Base-by-base conservation (phyloP, 2,329 filamentous ascomycete genomes). In the Colletotrichum lini region DNA sequence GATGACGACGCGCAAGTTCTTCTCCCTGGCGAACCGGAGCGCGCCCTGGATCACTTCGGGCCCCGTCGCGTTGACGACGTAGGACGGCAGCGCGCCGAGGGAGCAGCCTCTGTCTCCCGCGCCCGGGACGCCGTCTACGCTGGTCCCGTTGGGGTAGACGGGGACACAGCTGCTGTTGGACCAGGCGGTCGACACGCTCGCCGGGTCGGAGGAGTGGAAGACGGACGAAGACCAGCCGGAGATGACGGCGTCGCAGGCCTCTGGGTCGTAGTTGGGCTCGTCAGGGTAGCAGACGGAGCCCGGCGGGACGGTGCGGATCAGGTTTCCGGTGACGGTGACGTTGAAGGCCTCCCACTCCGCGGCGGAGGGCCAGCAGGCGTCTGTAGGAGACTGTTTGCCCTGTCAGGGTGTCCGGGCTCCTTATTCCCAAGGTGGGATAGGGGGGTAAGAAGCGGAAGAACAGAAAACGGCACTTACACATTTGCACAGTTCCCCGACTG, bases 231-330 rank as follows among this genome's bases (percentile, higher is more conserved):
- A 26, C 26, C 26, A 26, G 26, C 26, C 26, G 26, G 26, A 26
- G 26, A 26, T 4, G 26, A 26, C 26, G 26, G 4, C 26, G 26
- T 26, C 26, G 26, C 26, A 26, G 26, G 26, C 26, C 4, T 26
- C 26, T 26, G 26, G 1, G 26, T 26, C 26, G 26, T 26, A 4
- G 26, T 26, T 26, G 26, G 26, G 26, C 26, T 26, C 26, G 26
- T 26, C 26, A 4, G 26, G 26, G 4, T 26, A 26, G 26, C 26
- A 26, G 26, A 26, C 79, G 2, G 83, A 76, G 0, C 82, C 89
- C 2, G 90, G 74, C 0, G 89, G 89, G 2, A 85, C 78, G 0
- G 86, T 89, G 9, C 83, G 81, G 50, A 91, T 80, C 30, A 91
- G 79, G 2, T 78, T 80, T 0, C 87, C 88, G n/a, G 80, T 79